phyloP scores from a whole-genome alignment of 1,139 yeast genomes.

The Casaregolazyma suthepensis region DNA sequence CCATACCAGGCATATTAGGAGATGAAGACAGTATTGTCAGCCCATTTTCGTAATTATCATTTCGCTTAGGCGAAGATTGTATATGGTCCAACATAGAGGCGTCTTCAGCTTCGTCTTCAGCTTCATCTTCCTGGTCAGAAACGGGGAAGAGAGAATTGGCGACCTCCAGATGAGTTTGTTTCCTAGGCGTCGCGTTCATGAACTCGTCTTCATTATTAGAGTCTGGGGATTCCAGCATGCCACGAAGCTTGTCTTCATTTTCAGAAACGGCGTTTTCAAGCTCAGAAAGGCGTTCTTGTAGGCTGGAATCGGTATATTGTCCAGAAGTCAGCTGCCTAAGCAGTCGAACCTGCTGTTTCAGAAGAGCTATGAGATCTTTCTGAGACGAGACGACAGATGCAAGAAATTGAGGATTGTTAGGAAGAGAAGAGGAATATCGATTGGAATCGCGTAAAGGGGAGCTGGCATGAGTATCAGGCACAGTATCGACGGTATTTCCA shows the following conservation, averaged over 20 bases:
- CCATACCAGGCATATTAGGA: not conserved
- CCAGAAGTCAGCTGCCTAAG: not conserved
- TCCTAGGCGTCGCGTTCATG: not conserved
- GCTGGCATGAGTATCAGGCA: not conserved
- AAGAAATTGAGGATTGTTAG: not conserved
- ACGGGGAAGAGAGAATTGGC: not conserved
- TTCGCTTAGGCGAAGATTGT: not conserved
- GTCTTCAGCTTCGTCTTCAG: not conserved
- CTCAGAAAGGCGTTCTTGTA: not conserved
- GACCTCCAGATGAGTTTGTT: not conserved
- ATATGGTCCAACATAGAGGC: not conserved
- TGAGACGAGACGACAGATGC: conserved; percentile 1
- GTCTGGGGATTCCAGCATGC: not conserved
- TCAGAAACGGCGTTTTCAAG: not conserved
- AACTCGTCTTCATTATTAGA: not conserved
- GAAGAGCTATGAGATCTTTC: conserved; percentile 1
- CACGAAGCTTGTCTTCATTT: not conserved
- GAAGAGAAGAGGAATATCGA: not conserved
- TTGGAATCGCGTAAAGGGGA: not conserved
- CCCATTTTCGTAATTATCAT: not conserved
- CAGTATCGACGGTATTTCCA: not conserved
- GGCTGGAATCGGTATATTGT: not conserved
- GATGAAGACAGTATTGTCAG: conserved; percentile 1
- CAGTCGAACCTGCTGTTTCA: conserved; percentile 4
- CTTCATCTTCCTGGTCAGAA: not conserved